These are phyloP conservation scores for Fraxinus latifolia DNA, from an alignment of 305 asterid genomes.

Conservation along the genomic window DNA sequence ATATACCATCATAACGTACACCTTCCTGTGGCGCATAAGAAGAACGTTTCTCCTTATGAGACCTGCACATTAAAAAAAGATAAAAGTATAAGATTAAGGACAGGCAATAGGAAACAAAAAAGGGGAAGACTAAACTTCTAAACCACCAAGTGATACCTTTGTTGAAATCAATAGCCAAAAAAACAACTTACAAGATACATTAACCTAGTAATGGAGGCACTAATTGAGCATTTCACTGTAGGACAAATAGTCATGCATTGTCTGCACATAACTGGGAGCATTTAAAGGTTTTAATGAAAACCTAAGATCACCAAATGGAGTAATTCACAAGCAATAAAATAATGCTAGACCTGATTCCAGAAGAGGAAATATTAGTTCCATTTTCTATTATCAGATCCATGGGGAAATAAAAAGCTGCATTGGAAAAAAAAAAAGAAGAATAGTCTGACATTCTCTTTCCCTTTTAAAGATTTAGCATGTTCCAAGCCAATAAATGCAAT, in stretches of 20 bases:
- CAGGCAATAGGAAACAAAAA: not conserved
- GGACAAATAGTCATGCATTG: not conserved
- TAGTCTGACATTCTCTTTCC: conserved; percentile 1
- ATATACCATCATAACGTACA: conserved; percentile 84
- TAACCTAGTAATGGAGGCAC: not conserved
- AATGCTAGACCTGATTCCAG: conserved; percentile 6
- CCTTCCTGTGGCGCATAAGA: conserved; percentile 78
- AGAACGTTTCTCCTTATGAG: conserved; percentile 75
- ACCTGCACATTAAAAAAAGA: conserved; percentile 37
- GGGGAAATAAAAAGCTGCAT: not conserved
- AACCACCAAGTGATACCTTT: not conserved
- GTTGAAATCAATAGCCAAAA: not conserved
- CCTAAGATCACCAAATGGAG: not conserved
- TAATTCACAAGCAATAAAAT: not conserved
- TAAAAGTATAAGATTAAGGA: not conserved
- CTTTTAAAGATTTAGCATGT: not conserved
- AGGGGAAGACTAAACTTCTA: not conserved
- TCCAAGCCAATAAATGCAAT: not conserved
- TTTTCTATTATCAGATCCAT: not conserved
- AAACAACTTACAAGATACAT: not conserved
- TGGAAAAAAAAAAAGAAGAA: not conserved
- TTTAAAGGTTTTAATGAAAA: not conserved
- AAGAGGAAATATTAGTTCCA: conserved; percentile 2
- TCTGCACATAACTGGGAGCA: not conserved
- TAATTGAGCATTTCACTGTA: not conserved